These are phyloP conservation scores for Metschnikowia shivogae DNA, from an alignment of 805 yeast genomes.

Conservation along the genomic window DNA sequence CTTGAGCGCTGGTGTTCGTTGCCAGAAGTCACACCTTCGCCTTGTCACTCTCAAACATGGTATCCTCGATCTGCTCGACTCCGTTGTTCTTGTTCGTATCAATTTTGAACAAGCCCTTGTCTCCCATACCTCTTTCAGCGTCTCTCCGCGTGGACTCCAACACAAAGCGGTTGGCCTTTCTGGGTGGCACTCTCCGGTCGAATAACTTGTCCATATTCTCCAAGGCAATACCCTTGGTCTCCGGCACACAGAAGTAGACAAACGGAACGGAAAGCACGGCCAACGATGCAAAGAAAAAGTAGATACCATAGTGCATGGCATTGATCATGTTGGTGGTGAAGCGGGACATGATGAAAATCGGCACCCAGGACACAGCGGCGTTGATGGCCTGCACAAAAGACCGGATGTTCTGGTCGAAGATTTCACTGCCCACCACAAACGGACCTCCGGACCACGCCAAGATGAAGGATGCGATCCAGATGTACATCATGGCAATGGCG, in stretches of 20 bases:
- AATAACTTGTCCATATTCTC: slow-evolving; percentile 29
- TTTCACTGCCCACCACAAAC: slow-evolving; percentile 37
- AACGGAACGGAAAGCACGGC: slow-evolving; percentile 33
- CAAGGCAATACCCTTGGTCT: slow-evolving; percentile 36
- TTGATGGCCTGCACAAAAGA: slow-evolving; percentile 38
- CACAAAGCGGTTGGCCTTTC: slow-evolving; percentile 21
- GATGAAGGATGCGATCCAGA: slow-evolving; percentile 40
- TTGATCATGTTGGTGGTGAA: slow-evolving; percentile 33
- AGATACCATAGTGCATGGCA: slow-evolving; percentile 33
- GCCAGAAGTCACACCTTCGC: slow-evolving; percentile 1
- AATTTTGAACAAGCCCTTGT: slow-evolving; percentile 17
- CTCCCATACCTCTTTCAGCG: slow-evolving; percentile 15
- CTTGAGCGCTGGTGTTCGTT: background rate
- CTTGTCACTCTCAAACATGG: background rate
- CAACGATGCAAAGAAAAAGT: slow-evolving; percentile 34
- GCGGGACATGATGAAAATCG: slow-evolving; percentile 35
- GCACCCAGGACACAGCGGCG: slow-evolving; percentile 39
- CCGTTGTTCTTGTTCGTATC: slow-evolving; percentile 21
- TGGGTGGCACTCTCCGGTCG: slow-evolving; percentile 20
- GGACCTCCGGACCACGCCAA: slow-evolving; percentile 41
- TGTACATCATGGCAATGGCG: slow-evolving; percentile 39
- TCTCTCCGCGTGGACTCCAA: slow-evolving; percentile 16
- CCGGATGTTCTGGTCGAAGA: slow-evolving; percentile 38
- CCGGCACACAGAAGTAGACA: slow-evolving; percentile 36
- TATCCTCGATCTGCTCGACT: slow-evolving; percentile 19